phyloP scores from a whole-genome alignment of 768 basidiomycete species.

The Leccinum fibrillosum region DNA sequence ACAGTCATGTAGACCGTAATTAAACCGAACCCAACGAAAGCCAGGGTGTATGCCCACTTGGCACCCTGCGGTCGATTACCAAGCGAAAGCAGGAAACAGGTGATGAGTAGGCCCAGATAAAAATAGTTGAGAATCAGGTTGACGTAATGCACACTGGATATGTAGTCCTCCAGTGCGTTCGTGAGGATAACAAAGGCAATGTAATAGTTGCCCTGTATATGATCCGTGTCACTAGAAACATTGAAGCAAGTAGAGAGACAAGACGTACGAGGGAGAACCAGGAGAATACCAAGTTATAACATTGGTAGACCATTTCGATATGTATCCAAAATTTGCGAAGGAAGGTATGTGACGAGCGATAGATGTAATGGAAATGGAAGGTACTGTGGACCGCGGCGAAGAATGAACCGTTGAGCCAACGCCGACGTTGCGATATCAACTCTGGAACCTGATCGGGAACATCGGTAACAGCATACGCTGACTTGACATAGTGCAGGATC shows the following conservation, averaged over 20 bases:
- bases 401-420: conserved; percentile 98
- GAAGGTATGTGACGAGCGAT: conserved; percentile 82
- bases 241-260: not conserved
- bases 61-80: conserved; percentile 92
- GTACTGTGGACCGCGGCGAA: conserved; percentile 94
- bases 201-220: conserved; percentile 76
- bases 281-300: conserved; percentile 87
- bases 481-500: conserved; percentile 96
- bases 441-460: conserved; percentile 95
- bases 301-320: conserved; percentile 87
- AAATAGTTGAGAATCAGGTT: conserved; percentile 82
- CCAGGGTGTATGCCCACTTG: conserved; percentile 81
- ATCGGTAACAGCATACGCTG: conserved; percentile 88
- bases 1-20: conserved; percentile 98
- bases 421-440: conserved; percentile 88
- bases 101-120: conserved; percentile 83
- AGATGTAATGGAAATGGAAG: conserved; percentile 93
- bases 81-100: conserved; percentile 83
- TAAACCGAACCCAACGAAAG: conserved; percentile 83
- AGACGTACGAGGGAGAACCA: conserved; percentile 78
- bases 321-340: conserved; percentile 92
- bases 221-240: not conserved
- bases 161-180: conserved; percentile 61
- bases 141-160: conserved; percentile 63
- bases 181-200: conserved; percentile 83